Evolutionary conservation across 306 rosid species (phyloP).

Genomic region (Trichosanthes cucumerina): DNA sequence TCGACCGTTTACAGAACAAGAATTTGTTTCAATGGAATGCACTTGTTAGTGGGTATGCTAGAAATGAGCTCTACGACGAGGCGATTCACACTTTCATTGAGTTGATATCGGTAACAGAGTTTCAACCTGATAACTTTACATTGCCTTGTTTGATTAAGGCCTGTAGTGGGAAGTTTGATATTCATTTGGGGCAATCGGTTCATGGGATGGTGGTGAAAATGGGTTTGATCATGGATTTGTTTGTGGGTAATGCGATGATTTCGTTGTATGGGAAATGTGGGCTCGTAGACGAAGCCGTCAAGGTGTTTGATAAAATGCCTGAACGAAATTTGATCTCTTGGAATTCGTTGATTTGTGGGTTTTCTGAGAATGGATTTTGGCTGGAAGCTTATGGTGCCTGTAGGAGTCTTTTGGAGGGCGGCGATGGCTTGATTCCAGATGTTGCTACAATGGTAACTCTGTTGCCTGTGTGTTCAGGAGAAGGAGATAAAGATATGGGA

Average conservation of each 20-base stretch:
- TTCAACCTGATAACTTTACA: conserved; percentile 61
- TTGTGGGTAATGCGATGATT: conserved; percentile 61
- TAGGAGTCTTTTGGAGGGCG: conserved; percentile 30
- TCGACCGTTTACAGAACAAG: conserved; percentile 32
- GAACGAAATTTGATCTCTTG: conserved; percentile 61
- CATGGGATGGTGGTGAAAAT: conserved; percentile 62
- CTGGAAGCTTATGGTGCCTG: conserved; percentile 29
- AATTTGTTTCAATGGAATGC: conserved; percentile 65
- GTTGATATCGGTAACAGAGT: conserved; percentile 32
- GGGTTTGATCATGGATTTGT: conserved; percentile 37
- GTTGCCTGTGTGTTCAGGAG: conserved; percentile 48
- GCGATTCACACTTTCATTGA: conserved; percentile 34
- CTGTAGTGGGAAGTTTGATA: conserved; percentile 36
- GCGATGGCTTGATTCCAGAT: conserved; percentile 45
- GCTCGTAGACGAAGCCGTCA: conserved; percentile 30
- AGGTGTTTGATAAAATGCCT: conserved; percentile 50
- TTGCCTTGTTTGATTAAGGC: conserved; percentile 65
- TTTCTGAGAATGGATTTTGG: conserved; percentile 40
- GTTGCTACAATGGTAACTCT: conserved; percentile 61
- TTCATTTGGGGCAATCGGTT: conserved; percentile 32
- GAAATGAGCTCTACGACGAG: conserved; percentile 40
- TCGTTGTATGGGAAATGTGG: conserved; percentile 61
- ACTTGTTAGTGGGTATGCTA: conserved; percentile 48
- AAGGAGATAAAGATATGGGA: conserved; percentile 40
- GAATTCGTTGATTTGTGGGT: conserved; percentile 57